Evolutionary conservation across 441 rosid genomes (phyloP).

Genomic region (Erodium moschatum): DNA sequence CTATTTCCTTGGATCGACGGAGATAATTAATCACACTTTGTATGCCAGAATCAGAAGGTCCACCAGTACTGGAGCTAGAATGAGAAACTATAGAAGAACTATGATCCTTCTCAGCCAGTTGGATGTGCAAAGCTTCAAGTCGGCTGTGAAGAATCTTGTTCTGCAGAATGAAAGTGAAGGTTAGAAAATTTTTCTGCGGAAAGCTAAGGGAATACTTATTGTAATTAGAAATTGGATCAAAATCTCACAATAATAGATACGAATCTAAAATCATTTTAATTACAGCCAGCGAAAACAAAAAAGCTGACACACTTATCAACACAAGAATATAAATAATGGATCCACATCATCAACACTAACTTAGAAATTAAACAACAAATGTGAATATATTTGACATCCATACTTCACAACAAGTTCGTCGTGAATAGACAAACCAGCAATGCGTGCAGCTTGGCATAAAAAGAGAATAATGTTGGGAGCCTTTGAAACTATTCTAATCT

Average conservation of each 20-base stretch:
- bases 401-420: background rate
- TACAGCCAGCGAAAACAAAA: background rate
- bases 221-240: background rate
- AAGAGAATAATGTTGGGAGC: background rate
- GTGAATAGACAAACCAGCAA: background rate
- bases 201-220: background rate
- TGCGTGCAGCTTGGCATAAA: background rate
- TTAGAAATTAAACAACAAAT: no score
- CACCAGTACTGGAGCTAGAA: constrained; percentile 32
- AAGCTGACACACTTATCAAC: background rate
- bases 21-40: constrained; percentile 82
- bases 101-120: constrained; percentile 68
- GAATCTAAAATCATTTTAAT: background rate
- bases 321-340: no score
- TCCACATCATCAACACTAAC: no score
- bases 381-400: no score
- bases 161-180: constrained; percentile 34
- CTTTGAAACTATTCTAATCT: background rate
- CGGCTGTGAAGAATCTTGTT: constrained; percentile 76
- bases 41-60: constrained; percentile 49
- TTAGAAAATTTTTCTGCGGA: background rate
- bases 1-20: constrained; percentile 82
- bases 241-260: background rate
- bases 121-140: constrained; percentile 88
- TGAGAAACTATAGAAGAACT: constrained; percentile 43